A percentile compares a stretch with the other conserved stretches of the same genome.
Conservation (phyloP, 495 filamentous ascomycete genomes). For the Aspergillus panamensis region DNA sequence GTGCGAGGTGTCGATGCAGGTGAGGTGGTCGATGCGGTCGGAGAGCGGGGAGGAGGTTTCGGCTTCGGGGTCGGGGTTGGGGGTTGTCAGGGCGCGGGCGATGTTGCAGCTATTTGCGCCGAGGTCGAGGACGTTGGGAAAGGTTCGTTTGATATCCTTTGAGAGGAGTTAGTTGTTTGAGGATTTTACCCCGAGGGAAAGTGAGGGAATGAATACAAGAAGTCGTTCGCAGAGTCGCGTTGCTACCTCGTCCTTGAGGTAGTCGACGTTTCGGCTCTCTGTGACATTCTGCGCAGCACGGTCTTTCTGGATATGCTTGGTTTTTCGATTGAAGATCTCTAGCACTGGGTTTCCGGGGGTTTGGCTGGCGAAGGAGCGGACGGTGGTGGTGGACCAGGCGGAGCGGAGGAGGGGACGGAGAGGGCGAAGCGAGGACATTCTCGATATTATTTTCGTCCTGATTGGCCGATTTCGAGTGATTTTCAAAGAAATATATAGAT, state of each 20-base stretch:
- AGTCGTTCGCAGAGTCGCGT: slow-evolving; percentile 80
- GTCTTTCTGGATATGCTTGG: slow-evolving; percentile 88
- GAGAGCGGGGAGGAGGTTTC: slow-evolving; percentile 59
- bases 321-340: slow-evolving; percentile 84
- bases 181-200: slow-evolving; percentile 1
- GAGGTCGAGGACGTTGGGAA: slow-evolving; percentile 83
- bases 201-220: slow-evolving; percentile 50
- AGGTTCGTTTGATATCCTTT: slow-evolving; percentile 81
- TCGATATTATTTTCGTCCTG: background rate
- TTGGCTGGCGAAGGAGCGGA: slow-evolving; percentile 69
- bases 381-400: slow-evolving; percentile 6
- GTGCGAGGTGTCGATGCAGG: slow-evolving; percentile 75
- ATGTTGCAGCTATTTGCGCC: slow-evolving; percentile 96
- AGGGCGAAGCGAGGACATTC: slow-evolving; percentile 10
- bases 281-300: slow-evolving; percentile 70
- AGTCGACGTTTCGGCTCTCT: slow-evolving; percentile 75
- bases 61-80: slow-evolving; percentile 58
- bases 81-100: slow-evolving; percentile 69
- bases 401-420: slow-evolving; percentile 29
- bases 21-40: slow-evolving; percentile 63
- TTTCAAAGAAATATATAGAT: background rate
- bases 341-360: slow-evolving; percentile 69
- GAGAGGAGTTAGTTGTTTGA: background rate
- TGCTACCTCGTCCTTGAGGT: slow-evolving; percentile 89
- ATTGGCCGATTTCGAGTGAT: background rate